Base-by-base conservation (phyloP, 2,329 filamentous ascomycete genomes). In the Rhynchosporium secalis region DNA sequence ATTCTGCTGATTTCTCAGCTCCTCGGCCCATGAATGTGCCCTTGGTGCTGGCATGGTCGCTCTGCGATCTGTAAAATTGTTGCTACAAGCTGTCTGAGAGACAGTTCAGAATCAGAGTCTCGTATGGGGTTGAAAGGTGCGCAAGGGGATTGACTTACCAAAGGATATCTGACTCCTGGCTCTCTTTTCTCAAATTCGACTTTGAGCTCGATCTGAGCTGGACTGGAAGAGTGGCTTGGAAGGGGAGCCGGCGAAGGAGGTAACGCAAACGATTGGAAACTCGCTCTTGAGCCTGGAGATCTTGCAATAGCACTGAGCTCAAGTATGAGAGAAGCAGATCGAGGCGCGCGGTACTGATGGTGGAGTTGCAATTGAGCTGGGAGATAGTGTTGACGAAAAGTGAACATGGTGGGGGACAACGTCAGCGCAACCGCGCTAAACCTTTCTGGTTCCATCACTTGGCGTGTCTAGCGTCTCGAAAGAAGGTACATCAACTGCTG, bases 281-380 rank as follows among this genome's bases (percentile, higher is more conserved):
- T 57, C 26, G n/a, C 15, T 31, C 55, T 57, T 33, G 43, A 57
- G 26, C 41, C 43, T 47, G n/a, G 41, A 47, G 3, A 7, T 57
- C 31, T 28, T 47, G 15, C 28, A 38, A 47, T 47, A 46, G n/a
- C 29, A 46, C 48, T 43, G 20, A 57, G 41, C 15, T 48, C 29
- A 10, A 57, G 20, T 7, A 29, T 20, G 55, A 57, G 31, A 7
- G 41, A 47, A 20, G 40, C 31, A 4, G 55, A 57, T 7, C 55
- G 41, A 46, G 55, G 43, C 13, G 40, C 20, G 13, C 28, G 38
- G 26, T 31, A 20, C 20, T 20, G 26, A 15, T 48, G 55, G 38
- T 38, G 55, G 12, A 29, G 55, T 15, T 31, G 28, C 28, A 29
- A 43, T 8, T n/a, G 55, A 56, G 41, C 15, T 2, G 26, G 28